These are phyloP conservation scores for Linnemannia schmuckeri DNA, from an alignment of 192 early-diverging fungal genomes.

Conservation along the genomic window DNA sequence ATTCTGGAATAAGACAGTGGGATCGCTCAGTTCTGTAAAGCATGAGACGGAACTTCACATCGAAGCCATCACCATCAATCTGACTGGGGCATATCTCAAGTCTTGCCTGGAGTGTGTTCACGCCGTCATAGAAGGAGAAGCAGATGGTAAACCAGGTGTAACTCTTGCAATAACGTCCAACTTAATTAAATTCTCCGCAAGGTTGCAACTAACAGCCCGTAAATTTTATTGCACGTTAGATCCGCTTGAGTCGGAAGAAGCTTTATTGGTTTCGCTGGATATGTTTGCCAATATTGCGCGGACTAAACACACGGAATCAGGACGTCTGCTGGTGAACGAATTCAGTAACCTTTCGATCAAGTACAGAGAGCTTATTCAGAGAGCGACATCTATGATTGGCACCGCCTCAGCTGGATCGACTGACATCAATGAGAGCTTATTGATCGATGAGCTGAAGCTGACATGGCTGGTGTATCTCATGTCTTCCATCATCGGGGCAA, in stretches of 20 bases:
- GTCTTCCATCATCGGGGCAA: slow-evolving; percentile 72
- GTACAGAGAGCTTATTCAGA: slow-evolving; percentile 34
- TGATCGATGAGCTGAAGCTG: slow-evolving; percentile 64
- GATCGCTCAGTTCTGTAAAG: slow-evolving; percentile 48
- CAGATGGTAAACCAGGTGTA: slow-evolving; percentile 59
- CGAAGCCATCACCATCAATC: slow-evolving; percentile 39
- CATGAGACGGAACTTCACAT: slow-evolving; percentile 23
- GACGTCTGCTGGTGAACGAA: slow-evolving; percentile 25
- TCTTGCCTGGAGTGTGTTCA: slow-evolving; percentile 67
- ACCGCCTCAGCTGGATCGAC: slow-evolving; percentile 14
- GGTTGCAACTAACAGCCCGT: neutral
- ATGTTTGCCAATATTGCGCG: slow-evolving; percentile 79
- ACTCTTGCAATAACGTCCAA: neutral
- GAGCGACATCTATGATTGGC: slow-evolving; percentile 20
- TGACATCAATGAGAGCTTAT: slow-evolving; percentile 43
- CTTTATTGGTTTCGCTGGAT: slow-evolving; percentile 74
- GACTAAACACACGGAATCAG: slow-evolving; percentile 73
- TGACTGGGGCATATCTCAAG: slow-evolving; percentile 60
- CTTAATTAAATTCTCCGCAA: neutral
- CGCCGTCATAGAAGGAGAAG: slow-evolving; percentile 63
- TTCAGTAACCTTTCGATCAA: slow-evolving; percentile 24
- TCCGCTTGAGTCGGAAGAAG: slow-evolving; percentile 76
- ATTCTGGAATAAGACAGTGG: slow-evolving; percentile 90
- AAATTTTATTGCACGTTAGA: slow-evolving; percentile 48
- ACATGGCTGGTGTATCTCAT: slow-evolving; percentile 87